Percentiles rank a stretch among this genome's conserved stretches.
Evolutionary conservation across 108 stramenopile genomes (phyloP).

Genomic region (Pelagomonas calceolata): DNA sequence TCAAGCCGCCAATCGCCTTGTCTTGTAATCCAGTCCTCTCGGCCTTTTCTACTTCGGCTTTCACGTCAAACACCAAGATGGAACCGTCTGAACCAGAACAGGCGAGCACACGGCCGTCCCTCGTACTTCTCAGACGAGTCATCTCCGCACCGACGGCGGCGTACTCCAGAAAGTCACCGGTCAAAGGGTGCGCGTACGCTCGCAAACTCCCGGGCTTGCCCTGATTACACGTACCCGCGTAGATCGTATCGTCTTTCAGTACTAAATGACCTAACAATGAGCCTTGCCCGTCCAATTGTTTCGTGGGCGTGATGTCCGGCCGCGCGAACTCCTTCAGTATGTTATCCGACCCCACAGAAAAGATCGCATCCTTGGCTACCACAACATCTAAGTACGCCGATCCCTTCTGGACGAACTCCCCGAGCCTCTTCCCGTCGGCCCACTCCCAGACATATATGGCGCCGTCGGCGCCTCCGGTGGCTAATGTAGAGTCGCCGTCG

Average conservation of each 20-base stretch:
- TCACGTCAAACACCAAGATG: constrained; percentile 37
- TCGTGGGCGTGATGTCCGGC: constrained; percentile 16
- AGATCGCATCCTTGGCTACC: constrained; percentile 23
- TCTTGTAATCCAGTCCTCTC: background rate
- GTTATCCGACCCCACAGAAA: constrained; percentile 33
- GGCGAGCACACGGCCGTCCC: constrained; percentile 36
- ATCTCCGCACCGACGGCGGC: constrained; percentile 37
- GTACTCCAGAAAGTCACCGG: constrained; percentile 42
- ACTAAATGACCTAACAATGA: constrained; percentile 28
- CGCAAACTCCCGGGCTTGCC: constrained; percentile 38
- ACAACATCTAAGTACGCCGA: constrained; percentile 27
- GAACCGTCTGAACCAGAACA: constrained; percentile 39
- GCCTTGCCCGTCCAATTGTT: constrained; percentile 24
- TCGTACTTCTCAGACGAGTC: constrained; percentile 37
- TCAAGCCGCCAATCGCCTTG: background rate
- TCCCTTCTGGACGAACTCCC: constrained; percentile 49
- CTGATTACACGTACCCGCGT: constrained; percentile 30
- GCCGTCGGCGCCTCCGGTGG: constrained; percentile 43
- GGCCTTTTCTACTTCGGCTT: constrained; percentile 29
- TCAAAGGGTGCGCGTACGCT: constrained; percentile 40
- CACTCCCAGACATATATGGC: constrained; percentile 51
- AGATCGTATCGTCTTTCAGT: constrained; percentile 28
- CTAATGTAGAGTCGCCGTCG: constrained; percentile 28
- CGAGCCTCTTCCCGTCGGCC: constrained; percentile 36
- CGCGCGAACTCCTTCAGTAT: constrained; percentile 36